These are phyloP conservation scores for Diversispora epigaea DNA, from an alignment of 192 early-diverging fungal species.

Conservation along the genomic window DNA sequence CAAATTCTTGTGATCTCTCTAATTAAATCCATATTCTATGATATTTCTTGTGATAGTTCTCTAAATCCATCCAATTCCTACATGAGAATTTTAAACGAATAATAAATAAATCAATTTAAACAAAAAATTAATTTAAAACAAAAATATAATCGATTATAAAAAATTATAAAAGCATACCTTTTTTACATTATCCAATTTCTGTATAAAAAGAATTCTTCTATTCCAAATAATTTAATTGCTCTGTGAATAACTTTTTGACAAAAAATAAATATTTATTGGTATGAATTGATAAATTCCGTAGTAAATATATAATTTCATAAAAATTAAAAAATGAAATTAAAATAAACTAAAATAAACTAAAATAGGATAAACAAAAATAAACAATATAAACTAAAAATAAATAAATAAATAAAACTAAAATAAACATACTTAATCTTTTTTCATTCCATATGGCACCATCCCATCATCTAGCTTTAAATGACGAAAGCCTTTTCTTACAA, in stretches of 20 bases:
- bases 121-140: slow-evolving; percentile 34
- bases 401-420: neutral
- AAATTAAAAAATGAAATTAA: too few species aligned
- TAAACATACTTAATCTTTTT: slow-evolving; percentile 56
- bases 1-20: slow-evolving; percentile 62
- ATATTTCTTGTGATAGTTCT: slow-evolving; percentile 57
- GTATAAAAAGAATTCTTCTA: slow-evolving; percentile 64
- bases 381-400: neutral
- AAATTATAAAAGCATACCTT: slow-evolving; percentile 41
- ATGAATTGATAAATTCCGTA: neutral
- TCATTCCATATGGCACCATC: slow-evolving; percentile 68
- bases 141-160: slow-evolving; percentile 6
- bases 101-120: slow-evolving; percentile 2
- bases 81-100: slow-evolving; percentile 33
- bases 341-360: neutral
- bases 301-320: too few species aligned
- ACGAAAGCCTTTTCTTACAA: slow-evolving; percentile 72
- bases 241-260: slow-evolving; percentile 66
- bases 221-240: slow-evolving; percentile 81
- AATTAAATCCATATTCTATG: slow-evolving; percentile 69
- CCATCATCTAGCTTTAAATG: slow-evolving; percentile 75
- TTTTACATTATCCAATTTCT: slow-evolving; percentile 50
- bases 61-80: slow-evolving; percentile 62
- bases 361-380: neutral
- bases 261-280: neutral